A percentile compares a stretch with the other conserved stretches of the same genome.
phyloP scores from a whole-genome alignment of 1,284 basidiomycete species.

The Sporisorium graminicola region DNA sequence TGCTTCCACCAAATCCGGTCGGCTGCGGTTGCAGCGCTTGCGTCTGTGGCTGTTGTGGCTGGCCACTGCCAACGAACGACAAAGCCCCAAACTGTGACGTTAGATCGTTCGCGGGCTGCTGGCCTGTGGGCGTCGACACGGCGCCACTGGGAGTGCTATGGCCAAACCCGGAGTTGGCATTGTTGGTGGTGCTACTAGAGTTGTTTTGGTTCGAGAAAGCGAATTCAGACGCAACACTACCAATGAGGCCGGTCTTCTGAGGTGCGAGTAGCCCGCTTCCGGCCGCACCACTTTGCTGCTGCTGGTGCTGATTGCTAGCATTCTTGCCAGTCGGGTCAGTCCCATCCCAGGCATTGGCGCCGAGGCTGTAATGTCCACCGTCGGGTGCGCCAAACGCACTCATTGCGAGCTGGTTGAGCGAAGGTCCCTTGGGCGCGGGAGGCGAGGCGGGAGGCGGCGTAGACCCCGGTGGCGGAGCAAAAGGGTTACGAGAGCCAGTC shows the following conservation, averaged over 20 bases:
- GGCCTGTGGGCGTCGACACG: constrained; percentile 10
- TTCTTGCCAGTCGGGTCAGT: constrained; percentile 25
- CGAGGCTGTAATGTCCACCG: constrained; percentile 57
- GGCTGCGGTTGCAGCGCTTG: constrained; percentile 51
- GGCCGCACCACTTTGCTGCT: constrained; percentile 18
- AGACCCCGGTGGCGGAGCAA: constrained; percentile 78
- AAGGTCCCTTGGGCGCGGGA: constrained; percentile 79
- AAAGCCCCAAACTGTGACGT: constrained; percentile 39
- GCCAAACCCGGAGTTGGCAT: constrained; percentile 10
- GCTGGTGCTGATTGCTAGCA: constrained; percentile 11
- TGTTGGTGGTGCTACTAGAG: constrained; percentile 7
- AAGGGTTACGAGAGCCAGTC: constrained; percentile 95
- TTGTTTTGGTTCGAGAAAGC: constrained; percentile 42
- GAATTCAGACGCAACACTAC: constrained; percentile 70
- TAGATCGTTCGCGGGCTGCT: constrained; percentile 19
- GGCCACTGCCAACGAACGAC: constrained; percentile 31
- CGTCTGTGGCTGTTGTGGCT: constrained; percentile 12
- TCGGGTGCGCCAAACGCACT: constrained; percentile 68
- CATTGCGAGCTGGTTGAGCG: constrained; percentile 83
- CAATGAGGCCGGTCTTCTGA: constrained; percentile 68
- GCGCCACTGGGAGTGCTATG: constrained; percentile 13
- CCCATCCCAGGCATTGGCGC: constrained; percentile 59
- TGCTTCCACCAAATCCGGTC: constrained; percentile 59
- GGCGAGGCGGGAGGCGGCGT: constrained; percentile 70
- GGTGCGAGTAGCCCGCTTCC: constrained; percentile 42